Base-by-base conservation (phyloP, 1,284 basidiomycete species). In the Schizophyllum commune region DNA sequence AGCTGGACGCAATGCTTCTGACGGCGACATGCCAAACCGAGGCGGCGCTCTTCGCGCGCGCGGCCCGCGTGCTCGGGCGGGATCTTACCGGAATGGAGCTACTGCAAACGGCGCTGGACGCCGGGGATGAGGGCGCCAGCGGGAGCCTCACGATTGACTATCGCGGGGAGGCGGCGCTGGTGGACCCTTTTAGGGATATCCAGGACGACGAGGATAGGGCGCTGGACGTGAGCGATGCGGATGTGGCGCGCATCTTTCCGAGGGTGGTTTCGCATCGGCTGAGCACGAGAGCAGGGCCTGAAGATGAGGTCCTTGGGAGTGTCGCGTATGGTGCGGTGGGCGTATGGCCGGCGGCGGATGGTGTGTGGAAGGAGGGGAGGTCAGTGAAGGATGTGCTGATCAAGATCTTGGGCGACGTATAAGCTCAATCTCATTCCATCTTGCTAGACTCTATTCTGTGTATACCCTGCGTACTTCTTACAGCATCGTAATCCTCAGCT, bases 231-330 rank as follows among this genome's bases (percentile, higher is more conserved):
- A 84, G 84, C 7, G 86, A 89, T 68, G 85, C 85, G 62, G 86
- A 91, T 66, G 77, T 89, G 64, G 86, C 85, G 60, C 78, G 84
- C 61, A 81, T 89, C 21, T 81, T 88, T 64, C 86, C 87, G 34
- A 75, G 88, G 33, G 82, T 86, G 0, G 79, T 91, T 32, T 85
- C 85, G 6, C 89, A 91, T 73, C 83, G 89, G 9, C 66, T 91
- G 63, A 76, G 86, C 60, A 80, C 88, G 59, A 77, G 88, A 33
- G 78, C 83, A 68, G 83, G 86, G 1, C 85, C 86, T 1, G 76
- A 82, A 62, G 84, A 89, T 62, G 86, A 91, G 69, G 71, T 89
- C 1, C 69, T 90, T 61, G 82, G 82, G 7, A 83, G 87, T 63
- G 77, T 81, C 0, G 71, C 86, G 65, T 86, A 75, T 66, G 80